Evolutionary conservation across 129 eudicot species (phyloP), one percentile per base, ranked within the genome.

Genomic region (Artemisia tridentata): DNA sequence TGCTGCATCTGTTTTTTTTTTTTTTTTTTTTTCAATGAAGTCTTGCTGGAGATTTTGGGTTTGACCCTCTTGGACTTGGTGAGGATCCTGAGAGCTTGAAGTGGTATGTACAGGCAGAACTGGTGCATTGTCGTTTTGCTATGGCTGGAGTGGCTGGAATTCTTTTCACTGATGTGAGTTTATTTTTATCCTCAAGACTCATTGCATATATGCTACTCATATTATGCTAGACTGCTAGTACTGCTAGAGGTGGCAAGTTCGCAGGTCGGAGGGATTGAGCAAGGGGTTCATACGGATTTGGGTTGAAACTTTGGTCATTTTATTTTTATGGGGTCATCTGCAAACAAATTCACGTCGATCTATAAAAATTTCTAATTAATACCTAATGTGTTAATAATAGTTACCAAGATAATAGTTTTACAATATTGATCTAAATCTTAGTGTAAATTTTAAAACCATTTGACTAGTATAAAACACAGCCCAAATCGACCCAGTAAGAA

Each of bases 91-190:
- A 79, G 75, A 89, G 90, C 86, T 83, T 92, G 80, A 92, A 62
- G 79, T 92, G 98, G 98, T 92, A 89, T 80, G 95, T 92, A 51
- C 98, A 92, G 75, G 98, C 98, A 0, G 98, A 92, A 70, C 73
- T 92, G 66, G 95, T 92, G 79, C 98, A 92, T 84, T 80, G 83
- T 25, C 96, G 96, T 14, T 92, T 92, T n/a, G 96, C 98, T 49
- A 92, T 92, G 98, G 96, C 96, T 56, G 98, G 96, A 43, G 96
- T 92, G 41, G 96, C 98, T 75, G 98, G 98, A 60, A 92, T 89
- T 79, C 98, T 92, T 62, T 71, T 85, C 43, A 89, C 98, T 55
- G 98, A 92, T 65, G 98, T 92, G 68, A 82, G 88, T 82, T 65
- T 50, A 7, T 67, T 38, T 38, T 38, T 2, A 38, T 2, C 45